phyloP scores from a whole-genome alignment of 768 basidiomycete species.

The Tubosaeta brunneosetosa region DNA sequence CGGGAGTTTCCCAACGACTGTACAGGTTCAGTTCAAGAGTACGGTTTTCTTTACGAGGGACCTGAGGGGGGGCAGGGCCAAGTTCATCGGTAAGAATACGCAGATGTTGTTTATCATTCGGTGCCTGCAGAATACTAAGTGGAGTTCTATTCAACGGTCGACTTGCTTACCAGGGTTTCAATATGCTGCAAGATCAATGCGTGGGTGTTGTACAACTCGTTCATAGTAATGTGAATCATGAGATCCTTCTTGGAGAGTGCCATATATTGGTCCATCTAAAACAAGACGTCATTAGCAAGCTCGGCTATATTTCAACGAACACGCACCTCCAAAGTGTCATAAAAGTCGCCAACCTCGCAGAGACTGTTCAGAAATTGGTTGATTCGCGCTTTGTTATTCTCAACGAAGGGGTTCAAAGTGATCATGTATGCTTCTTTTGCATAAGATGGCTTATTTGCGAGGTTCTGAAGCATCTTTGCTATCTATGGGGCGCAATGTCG shows the following conservation, averaged over 20 bases:
- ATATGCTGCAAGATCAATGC: slow-evolving; percentile 92
- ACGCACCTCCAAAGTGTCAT: slow-evolving; percentile 92
- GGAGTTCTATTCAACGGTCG: neutral
- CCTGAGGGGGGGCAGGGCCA: slow-evolving; percentile 88
- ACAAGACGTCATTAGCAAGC: neutral
- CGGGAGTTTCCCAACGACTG: slow-evolving; percentile 98
- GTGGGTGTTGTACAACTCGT: slow-evolving; percentile 99
- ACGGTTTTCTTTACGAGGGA: slow-evolving; percentile 96
- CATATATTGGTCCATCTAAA: slow-evolving; percentile 99
- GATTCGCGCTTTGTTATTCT: slow-evolving; percentile 97
- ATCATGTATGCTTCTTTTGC: slow-evolving; percentile 99
- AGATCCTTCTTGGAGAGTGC: slow-evolving; percentile 98
- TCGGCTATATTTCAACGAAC: neutral
- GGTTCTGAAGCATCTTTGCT: slow-evolving; percentile 99
- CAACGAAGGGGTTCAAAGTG: slow-evolving; percentile 96
- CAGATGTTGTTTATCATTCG: slow-evolving; percentile 95
- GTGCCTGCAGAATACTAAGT: slow-evolving; percentile 53
- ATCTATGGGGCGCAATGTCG: slow-evolving; percentile 50
- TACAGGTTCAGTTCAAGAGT: slow-evolving; percentile 89
- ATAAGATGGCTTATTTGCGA: slow-evolving; percentile 98
- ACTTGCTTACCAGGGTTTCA: slow-evolving; percentile 74
- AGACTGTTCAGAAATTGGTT: slow-evolving; percentile 95
- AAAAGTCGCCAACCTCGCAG: slow-evolving; percentile 99
- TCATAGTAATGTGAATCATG: slow-evolving; percentile 96
- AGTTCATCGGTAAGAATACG: slow-evolving; percentile 96